Evolutionary conservation across 805 yeast species (phyloP), one percentile per base, ranked within the genome.

Genomic region (Priceomyces castillae): DNA sequence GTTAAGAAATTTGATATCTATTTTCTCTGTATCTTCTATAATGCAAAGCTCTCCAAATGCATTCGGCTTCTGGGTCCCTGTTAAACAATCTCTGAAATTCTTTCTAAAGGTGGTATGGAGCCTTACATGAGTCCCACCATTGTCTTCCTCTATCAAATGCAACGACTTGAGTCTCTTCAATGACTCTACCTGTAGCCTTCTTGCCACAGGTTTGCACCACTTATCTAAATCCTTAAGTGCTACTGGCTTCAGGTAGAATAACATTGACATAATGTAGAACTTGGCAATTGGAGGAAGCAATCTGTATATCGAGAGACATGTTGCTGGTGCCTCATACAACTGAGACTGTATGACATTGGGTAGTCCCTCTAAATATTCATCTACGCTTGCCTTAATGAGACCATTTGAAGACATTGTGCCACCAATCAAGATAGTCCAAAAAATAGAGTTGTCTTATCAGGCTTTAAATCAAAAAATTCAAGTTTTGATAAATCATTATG

Each of bases 271-370:
- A 39, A 92, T 81, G 56, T 85, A 84, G 62, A 88, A 85, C 60
- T 92, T 90, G 22, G 97, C 96, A 51, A 94, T 65, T 18, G 90
- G 82, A 0, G 99, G 97, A 14, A 94, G 73, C 46, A 94, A 71
- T 49, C 99, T 74, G 61, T 84, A 90, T n/a, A 94, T 83, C 2
- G 99, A 95, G 37, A 94, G 72, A 60, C 97, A 90, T 43, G 99
- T 88, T 10, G 97, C 96, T 2, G 99, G 96, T 40, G 65, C 62
- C 54, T 81, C 83, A 64, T 86, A 94, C 17, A 94, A 74, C 57
- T 89, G 79, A 17, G 83, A 74, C 53, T 90, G 92, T n/a, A 89
- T 87, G 4, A 85, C 73, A 57, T 85, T 89, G 1, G 98, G 96
- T 4, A 94, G 79, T 15, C 87, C 89, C 59, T 90, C 97, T 47